Evolutionary conservation across 148 eudicot genomes (phyloP), one percentile per base, ranked within the genome.

Genomic region (Simmondsia chinensis): DNA sequence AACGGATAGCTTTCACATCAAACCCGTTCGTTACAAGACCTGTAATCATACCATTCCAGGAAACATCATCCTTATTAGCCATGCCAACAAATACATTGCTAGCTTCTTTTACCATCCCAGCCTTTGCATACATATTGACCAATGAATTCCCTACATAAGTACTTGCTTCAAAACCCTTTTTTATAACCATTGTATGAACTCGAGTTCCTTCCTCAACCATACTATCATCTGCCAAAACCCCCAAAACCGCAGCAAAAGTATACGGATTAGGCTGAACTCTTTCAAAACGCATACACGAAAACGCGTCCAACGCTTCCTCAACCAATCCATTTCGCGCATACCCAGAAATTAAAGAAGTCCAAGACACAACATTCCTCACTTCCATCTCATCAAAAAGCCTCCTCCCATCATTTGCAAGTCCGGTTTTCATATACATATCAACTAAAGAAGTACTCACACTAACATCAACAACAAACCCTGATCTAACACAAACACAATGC

Each of bases 321-420:
- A 64, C 54, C 40, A 73, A 43, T 43, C 82, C 77, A 47, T 72
- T 78, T 33, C 29, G 52, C 3, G 81, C 70, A 52, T 64, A 84
- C 24, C 97, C 97, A 0, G 76, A 49, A 17, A 89, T 74, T 72
- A 84, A 55, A 4, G 97, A 89, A 42, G 97, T 89, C 93, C 97
- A 89, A 39, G 97, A 60, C 47, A 89, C 87, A 12, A 84, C 95
- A 81, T 89, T 89, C 47, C 59, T 83, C 39, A 63, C 70, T 34
- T 43, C 72, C 75, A 84, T 80, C 49, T 71, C 91, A 39, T 60
- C 65, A 55, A 89, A 89, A 20, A 71, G 59, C 25, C 48, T 43
- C 56, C 43, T 40, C 23, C 82, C 95, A 21, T 65, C 75, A 44
- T 21, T 46, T 45, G 81, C 52, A 61, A 64, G 68, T 43, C 46